A percentile compares a stretch with the other conserved stretches of the same genome.
Evolutionary conservation across 331 rosid genomes (phyloP).

Genomic region (Quercus phellos): DNA sequence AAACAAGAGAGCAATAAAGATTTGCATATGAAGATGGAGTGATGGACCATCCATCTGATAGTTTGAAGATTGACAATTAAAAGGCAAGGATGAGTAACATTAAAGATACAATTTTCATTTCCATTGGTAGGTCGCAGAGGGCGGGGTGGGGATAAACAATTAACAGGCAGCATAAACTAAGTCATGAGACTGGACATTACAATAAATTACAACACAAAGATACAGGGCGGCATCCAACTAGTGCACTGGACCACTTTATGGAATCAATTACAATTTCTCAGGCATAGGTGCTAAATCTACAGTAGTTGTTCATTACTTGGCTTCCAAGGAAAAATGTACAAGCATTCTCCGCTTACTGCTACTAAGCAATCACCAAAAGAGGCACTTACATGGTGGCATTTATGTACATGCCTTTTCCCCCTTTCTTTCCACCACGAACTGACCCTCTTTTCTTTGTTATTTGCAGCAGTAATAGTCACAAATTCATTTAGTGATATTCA

Average conservation of each 20-base stretch:
- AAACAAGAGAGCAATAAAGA: constrained; percentile 6
- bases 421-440: constrained; percentile 16
- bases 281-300: constrained; percentile 30
- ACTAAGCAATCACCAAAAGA: constrained; percentile 21
- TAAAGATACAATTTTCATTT: constrained; percentile 29
- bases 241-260: constrained; percentile 29
- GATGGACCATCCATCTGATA: constrained; percentile 14
- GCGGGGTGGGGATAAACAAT: not conserved
- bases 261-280: constrained; percentile 41
- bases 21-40: constrained; percentile 10
- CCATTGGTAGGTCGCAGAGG: not conserved
- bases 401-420: not conserved
- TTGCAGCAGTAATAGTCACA: constrained; percentile 21
- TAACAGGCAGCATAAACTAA: constrained; percentile 13
- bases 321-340: constrained; percentile 43
- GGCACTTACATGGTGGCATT: constrained; percentile 12
- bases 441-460: constrained; percentile 18
- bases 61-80: constrained; percentile 16
- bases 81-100: constrained; percentile 23
- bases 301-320: constrained; percentile 37
- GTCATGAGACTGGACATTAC: constrained; percentile 27
- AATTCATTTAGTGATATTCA: constrained; percentile 19
- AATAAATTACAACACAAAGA: constrained; percentile 4
- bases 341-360: constrained; percentile 30
- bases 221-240: constrained; percentile 21